Conservation (phyloP, 2,329 filamentous ascomycete species). For the Graphilbum sp. region DNA sequence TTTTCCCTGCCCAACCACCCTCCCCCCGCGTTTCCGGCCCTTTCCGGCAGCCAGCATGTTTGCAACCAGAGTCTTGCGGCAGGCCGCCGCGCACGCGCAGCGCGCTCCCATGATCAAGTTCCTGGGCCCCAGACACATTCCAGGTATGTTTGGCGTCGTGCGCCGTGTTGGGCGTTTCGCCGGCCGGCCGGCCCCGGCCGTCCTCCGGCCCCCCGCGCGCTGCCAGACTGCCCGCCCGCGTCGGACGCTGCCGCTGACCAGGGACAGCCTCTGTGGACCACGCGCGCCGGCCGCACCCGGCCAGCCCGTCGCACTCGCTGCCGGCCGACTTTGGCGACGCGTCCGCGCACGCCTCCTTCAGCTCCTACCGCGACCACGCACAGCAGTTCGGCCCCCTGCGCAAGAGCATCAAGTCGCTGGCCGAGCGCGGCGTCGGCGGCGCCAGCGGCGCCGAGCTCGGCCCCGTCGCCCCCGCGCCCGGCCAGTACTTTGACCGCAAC, state of each 20-base stretch:
- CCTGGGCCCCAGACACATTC: constrained; percentile 41
- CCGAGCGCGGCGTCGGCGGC: constrained; percentile 35
- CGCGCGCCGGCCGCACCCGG: constrained; percentile 56
- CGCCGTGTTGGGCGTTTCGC: not conserved
- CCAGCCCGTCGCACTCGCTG: constrained; percentile 47
- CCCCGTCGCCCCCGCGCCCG: constrained; percentile 50
- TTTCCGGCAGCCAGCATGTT: constrained; percentile 25
- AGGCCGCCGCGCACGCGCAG: constrained; percentile 41
- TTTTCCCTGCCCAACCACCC: too few species aligned
- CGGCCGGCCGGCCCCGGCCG: not conserved
- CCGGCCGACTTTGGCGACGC: constrained; percentile 32
- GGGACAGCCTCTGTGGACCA: constrained; percentile 51
- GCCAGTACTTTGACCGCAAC: constrained; percentile 73
- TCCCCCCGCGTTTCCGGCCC: not conserved
- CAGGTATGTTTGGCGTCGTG: too few species aligned
- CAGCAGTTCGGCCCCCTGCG: constrained; percentile 64
- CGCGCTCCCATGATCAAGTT: constrained; percentile 47
- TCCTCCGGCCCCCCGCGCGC: not conserved
- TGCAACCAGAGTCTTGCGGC: constrained; percentile 37
- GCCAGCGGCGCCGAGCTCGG: constrained; percentile 55
- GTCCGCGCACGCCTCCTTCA: constrained; percentile 46
- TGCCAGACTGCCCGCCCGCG: too few species aligned
- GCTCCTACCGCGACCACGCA: constrained; percentile 60
- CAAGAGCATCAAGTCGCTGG: constrained; percentile 30
- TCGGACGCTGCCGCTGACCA: too few species aligned